Conservation (phyloP, 257 asterid genomes). For the Lithospermum erythrorhizon region DNA sequence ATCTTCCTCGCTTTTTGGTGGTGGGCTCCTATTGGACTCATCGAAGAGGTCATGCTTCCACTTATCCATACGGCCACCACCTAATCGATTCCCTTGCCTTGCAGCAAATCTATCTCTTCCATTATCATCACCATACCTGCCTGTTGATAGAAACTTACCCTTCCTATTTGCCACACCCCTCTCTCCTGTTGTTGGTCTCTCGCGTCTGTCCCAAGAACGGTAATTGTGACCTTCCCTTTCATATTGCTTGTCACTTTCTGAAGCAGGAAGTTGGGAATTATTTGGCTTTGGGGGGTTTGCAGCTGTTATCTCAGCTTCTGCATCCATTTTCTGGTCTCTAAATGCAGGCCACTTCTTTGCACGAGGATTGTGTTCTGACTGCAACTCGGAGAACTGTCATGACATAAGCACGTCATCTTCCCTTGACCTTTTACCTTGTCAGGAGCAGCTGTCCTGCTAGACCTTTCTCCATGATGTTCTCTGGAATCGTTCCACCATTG, state of each 20-base stretch:
- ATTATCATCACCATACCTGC: constrained; percentile 21
- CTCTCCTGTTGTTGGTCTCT: constrained; percentile 34
- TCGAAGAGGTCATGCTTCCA: constrained; percentile 89
- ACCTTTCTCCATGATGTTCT: constrained; percentile 29
- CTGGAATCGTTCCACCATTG: constrained; percentile 55
- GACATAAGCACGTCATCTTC: constrained; percentile 37
- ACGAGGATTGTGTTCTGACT: constrained; percentile 43
- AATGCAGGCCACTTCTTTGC: constrained; percentile 61
- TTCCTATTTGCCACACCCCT: constrained; percentile 37
- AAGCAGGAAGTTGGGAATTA: constrained; percentile 17
- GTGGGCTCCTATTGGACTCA: constrained; percentile 64
- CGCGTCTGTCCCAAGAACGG: constrained; percentile 29
- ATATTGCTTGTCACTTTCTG: constrained; percentile 29
- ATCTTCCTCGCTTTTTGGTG: constrained; percentile 81
- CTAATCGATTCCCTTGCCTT: constrained; percentile 33
- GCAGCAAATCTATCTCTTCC: constrained; percentile 42
- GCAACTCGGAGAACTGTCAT: constrained; percentile 59
- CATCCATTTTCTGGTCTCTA: constrained; percentile 55
- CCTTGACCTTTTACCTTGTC: constrained; percentile 34
- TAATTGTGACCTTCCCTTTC: constrained; percentile 27
- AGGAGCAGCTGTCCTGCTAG: constrained; percentile 21
- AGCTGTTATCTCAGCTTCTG: constrained; percentile 27
- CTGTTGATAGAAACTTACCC: constrained; percentile 42
- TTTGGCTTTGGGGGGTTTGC: constrained; percentile 25
- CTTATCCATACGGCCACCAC: constrained; percentile 50